Evolutionary conservation across 2,329 filamentous ascomycete species (phyloP), one percentile per base, ranked within the genome.

Genomic region (Aureobasidium sp.): DNA sequence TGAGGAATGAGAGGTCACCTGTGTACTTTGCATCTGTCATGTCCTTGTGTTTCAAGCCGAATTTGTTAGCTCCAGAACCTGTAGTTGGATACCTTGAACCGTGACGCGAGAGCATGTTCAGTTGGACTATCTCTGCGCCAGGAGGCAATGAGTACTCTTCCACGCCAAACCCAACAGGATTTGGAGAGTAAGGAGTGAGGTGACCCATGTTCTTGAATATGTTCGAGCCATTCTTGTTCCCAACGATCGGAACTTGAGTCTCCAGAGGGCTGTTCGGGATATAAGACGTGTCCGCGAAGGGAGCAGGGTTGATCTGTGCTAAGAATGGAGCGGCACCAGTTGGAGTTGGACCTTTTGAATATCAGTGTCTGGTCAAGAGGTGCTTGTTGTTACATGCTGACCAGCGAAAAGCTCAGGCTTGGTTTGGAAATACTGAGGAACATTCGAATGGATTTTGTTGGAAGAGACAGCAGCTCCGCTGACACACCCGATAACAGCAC

Each of bases 31-130:
- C 81, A 22, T 78, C 80, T 2, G 75, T 79, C 22, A 81, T 77
- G 64, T 84, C 82, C 25, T 77, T 77, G 48, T 91, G 76, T 66
- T 83, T 84, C 47, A 80, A 70, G 0, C 84, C 86, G 44, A 87
- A 81, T 0, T 70, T 69, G 20, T 77, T 74, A 11, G 87, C 82
- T 34, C 82, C 81, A 37, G 83, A 79, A 0, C 80, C 81, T 3
- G 77, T 76, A 2, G 88, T 88, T 0, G 89, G 89, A 72, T 91
- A 92, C 15, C 89, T 81, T 42, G 87, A 81, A 9, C 89, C 89
- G 70, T 91, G 88, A 1, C 89, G 83, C 14, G 86, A 87, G 5
- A 91, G 77, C 84, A 91, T 87, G 75, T 88, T 77, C 48, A 91
- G 77, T 76, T 89, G 87, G 31, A 86, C 78, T 55, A 91, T 88